Percentiles rank a stretch among this genome's conserved stretches.
Conservation (phyloP, 2,329 filamentous ascomycete species). For the Byssoonygena ceratinophila region DNA sequence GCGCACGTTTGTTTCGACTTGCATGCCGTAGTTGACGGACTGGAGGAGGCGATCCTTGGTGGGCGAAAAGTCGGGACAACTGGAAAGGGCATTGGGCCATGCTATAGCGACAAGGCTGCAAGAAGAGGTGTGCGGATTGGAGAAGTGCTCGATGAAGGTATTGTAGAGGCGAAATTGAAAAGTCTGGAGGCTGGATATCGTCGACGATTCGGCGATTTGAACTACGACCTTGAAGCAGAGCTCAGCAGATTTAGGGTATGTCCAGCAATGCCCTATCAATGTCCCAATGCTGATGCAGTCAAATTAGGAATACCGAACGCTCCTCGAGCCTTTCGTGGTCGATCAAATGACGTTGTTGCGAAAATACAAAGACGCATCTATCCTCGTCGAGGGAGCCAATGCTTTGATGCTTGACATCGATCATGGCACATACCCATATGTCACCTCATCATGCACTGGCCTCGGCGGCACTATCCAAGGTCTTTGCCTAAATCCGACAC, state of each 20-base stretch:
- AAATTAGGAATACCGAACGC: slow-evolving; percentile 30
- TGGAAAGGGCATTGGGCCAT: slow-evolving; percentile 45
- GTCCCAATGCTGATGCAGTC: neutral
- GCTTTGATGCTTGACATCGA: slow-evolving; percentile 52
- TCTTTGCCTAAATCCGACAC: slow-evolving; percentile 47
- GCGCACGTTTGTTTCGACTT: slow-evolving; percentile 19
- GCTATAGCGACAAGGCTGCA: slow-evolving; percentile 54
- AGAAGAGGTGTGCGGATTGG: slow-evolving; percentile 49
- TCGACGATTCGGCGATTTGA: slow-evolving; percentile 49
- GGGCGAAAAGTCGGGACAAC: slow-evolving; percentile 41
- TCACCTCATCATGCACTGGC: slow-evolving; percentile 40
- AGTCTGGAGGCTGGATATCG: slow-evolving; percentile 44
- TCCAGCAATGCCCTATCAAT: neutral
- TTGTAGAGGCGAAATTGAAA: slow-evolving; percentile 47
- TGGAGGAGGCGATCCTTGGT: slow-evolving; percentile 37
- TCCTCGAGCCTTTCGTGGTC: slow-evolving; percentile 31
- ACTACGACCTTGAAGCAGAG: slow-evolving; percentile 52
- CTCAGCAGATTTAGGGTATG: slow-evolving; percentile 46
- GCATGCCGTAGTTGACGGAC: slow-evolving; percentile 28
- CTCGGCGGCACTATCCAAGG: slow-evolving; percentile 46
- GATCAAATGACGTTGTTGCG: slow-evolving; percentile 44
- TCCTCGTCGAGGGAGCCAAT: slow-evolving; percentile 54
- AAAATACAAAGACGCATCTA: slow-evolving; percentile 45
- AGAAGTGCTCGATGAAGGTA: slow-evolving; percentile 47
- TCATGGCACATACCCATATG: slow-evolving; percentile 44